Conservation (phyloP, 805 yeast genomes). For the Hagleromyces aurorensis region DNA sequence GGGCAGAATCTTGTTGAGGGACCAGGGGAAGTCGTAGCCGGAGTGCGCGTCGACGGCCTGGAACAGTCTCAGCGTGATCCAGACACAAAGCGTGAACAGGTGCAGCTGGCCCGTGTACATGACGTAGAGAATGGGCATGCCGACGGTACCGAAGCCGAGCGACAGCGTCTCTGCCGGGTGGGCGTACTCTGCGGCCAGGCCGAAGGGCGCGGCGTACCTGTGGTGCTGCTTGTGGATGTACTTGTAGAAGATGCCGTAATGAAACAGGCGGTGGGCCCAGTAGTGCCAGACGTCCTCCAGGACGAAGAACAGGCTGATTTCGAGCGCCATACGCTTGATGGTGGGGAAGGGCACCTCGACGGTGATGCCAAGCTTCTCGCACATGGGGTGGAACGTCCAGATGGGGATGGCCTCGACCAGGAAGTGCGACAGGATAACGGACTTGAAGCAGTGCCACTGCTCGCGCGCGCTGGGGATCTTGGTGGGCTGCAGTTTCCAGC, state of each 20-base stretch:
- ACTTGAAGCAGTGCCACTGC: slow-evolving; percentile 83
- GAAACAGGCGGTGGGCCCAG: slow-evolving; percentile 82
- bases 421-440: slow-evolving; percentile 74
- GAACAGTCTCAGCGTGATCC: slow-evolving; percentile 78
- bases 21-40: slow-evolving; percentile 94
- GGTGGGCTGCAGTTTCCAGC: slow-evolving; percentile 76
- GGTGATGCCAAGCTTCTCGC: slow-evolving; percentile 65
- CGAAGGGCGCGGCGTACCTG: slow-evolving; percentile 92
- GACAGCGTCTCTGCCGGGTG: slow-evolving; percentile 86
- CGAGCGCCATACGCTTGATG: slow-evolving; percentile 45
- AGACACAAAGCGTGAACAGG: slow-evolving; percentile 68
- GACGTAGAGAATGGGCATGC: slow-evolving; percentile 78
- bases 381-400: slow-evolving; percentile 88
- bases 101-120: slow-evolving; percentile 65
- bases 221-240: slow-evolving; percentile 92
- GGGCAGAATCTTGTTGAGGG: slow-evolving; percentile 78
- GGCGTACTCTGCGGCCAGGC: slow-evolving; percentile 93
- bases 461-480: slow-evolving; percentile 67
- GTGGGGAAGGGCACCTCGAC: slow-evolving; percentile 77
- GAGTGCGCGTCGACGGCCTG: slow-evolving; percentile 96
- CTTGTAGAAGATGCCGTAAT: slow-evolving; percentile 76
- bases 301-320: slow-evolving; percentile 68
- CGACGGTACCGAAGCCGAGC: slow-evolving; percentile 88
- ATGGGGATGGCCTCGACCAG: slow-evolving; percentile 88
- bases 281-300: slow-evolving; percentile 92